Conservation (phyloP, 2,329 filamentous ascomycete species). For the Coniochaeta ligniaria region DNA sequence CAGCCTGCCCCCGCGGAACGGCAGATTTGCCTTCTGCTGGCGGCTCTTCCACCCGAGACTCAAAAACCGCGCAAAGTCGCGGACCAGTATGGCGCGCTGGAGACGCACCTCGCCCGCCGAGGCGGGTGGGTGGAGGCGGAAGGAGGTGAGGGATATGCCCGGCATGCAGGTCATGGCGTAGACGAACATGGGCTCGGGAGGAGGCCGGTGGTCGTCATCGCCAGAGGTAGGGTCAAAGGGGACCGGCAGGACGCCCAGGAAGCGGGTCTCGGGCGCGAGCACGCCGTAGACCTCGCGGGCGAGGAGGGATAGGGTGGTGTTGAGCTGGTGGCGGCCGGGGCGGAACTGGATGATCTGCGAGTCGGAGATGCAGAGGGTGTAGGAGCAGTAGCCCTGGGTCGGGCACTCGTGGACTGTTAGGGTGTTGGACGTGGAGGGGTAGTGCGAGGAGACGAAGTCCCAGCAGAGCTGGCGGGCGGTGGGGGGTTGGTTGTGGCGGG, state of each 20-base stretch:
- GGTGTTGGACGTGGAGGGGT: background rate
- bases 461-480: constrained; percentile 2
- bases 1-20: constrained; percentile 23
- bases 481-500: constrained; percentile 2
- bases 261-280: constrained; percentile 33
- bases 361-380: constrained; percentile 34
- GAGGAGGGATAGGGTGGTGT: constrained; percentile 26
- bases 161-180: constrained; percentile 34
- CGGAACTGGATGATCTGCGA: constrained; percentile 39
- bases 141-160: constrained; percentile 31
- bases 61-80: constrained; percentile 33
- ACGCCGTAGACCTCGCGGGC: constrained; percentile 31
- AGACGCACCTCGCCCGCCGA: background rate
- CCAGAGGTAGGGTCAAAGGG: background rate
- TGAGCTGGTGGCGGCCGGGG: constrained; percentile 31
- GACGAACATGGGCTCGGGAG: constrained; percentile 20
- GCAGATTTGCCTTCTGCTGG: constrained; percentile 4
- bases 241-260: constrained; percentile 16
- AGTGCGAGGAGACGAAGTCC: background rate
- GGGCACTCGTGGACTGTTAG: background rate
- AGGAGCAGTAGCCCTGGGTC: constrained; percentile 45
- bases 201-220: background rate
- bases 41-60: constrained; percentile 26
- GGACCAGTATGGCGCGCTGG: constrained; percentile 23
- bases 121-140: constrained; percentile 11